A percentile compares a stretch with the other conserved stretches of the same genome.
Conservation (phyloP, 169 alveolate genomes). For the Eimeria brunetti region DNA sequence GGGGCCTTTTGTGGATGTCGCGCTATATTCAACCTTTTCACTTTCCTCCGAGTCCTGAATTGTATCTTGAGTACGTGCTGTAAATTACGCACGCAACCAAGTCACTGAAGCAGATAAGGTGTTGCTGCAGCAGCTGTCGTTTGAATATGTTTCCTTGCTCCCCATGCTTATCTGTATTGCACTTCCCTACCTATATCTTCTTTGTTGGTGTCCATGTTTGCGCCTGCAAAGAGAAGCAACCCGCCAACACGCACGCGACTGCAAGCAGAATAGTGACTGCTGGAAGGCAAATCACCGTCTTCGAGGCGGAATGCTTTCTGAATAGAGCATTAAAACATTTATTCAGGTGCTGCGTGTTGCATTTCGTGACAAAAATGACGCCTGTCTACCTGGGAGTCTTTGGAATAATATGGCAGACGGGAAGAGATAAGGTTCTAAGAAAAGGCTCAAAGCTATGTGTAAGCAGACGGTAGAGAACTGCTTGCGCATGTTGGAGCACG, state of each 20-base stretch:
- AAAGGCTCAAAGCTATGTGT: neutral
- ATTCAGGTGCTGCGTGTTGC: neutral
- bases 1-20: neutral
- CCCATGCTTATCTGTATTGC: neutral
- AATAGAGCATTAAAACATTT: neutral
- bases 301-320: neutral
- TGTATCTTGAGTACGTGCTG: neutral
- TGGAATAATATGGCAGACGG: neutral
- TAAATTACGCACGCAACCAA: neutral
- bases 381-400: neutral
- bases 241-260: neutral
- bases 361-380: neutral
- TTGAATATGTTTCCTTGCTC: neutral
- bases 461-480: neutral
- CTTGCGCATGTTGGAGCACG: neutral
- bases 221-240: neutral
- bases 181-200: neutral
- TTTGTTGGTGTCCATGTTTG: neutral
- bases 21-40: neutral
- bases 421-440: neutral
- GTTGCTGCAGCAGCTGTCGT: neutral
- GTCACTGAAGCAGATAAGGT: neutral
- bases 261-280: neutral
- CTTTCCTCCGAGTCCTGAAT: neutral
- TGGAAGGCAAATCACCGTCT: neutral